Evolutionary conservation across 2,329 filamentous ascomycete genomes (phyloP), one percentile per base, ranked within the genome.

Genomic region (Thielaviopsis punctulata): DNA sequence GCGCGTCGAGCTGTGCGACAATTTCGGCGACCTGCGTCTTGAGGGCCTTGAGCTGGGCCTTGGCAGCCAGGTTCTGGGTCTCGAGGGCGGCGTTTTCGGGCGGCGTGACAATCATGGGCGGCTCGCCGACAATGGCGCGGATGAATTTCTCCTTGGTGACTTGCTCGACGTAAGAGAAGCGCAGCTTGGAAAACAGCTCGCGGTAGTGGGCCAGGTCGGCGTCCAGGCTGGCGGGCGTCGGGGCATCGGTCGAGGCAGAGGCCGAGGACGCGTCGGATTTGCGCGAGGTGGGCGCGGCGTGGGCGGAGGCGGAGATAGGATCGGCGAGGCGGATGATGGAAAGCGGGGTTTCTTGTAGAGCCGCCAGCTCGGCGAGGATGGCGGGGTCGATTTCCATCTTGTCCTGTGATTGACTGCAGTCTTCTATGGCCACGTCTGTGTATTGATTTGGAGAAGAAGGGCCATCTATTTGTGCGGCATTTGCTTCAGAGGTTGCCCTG

Each of bases 61-160:
- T 96, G 53, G 77, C 76, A 3, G 72, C 73, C 15, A 86, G 69
- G 55, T 86, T 81, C 53, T 75, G 71, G 58, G 67, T 71, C 62
- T 92, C 86, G 22, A 94, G 68, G 53, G 82, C 80, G 47, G 82
- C 69, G 63, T 95, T 96, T 62, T 96, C 89, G 59, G 81, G 76
- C 44, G 82, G 78, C 41, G 82, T 82, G 54, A 94, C 85, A 45
- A 96, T 83, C 15, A 89, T 73, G 0, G 90, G 92, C 48, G 89
- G 87, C 57, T 95, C 86, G 57, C 86, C 87, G 15, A 93, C 87
- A 59, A 96, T 93, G 57, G 86, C 82, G 59, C 88, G 86, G 52
- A 98, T 82, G 66, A 95, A 96, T 62, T 95, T 94, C 65, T 98
- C 92, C 68, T 96, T 98, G 45, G 90, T 96, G 57, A 96, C 88